Base-by-base conservation (phyloP, 1,284 basidiomycete genomes). In the Boletus sp. region DNA sequence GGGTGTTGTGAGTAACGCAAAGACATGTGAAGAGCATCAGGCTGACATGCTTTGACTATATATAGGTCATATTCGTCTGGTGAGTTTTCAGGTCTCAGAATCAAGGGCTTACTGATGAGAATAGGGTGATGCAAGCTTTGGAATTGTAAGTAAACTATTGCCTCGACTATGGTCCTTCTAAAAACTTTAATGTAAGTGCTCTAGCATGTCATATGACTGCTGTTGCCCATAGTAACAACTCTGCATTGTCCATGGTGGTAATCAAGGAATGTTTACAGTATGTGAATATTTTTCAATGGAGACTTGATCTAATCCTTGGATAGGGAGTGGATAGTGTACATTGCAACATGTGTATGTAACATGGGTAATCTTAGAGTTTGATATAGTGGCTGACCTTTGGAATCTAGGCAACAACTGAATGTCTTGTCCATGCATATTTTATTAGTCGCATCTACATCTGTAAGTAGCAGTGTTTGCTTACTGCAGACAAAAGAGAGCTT, bases 381-480 rank as follows among this genome's bases (percentile, higher is more conserved):
- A 14, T 33, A 0, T 5, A 16, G 3, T 43, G 2, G 4, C 59
- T 64, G 4, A 65, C 5, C 10, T 33, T 0, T 27, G n/a, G 8
- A 26, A 14, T 26, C 8, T 38, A 65, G 60, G 46, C 13, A 29
- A 14, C 17, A 6, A 60, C 61, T 38, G 52, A 33, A 27, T 60
- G 52, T 41, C 48, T 61, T 45, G 55, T 65, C 14, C 60, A 61
- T 45, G 51, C 34, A 30, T 53, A 45, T 35, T 64, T 61, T n/a
- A 52, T 58, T 9, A 56, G 49, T 43, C 54, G 59, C 3, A 58
- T 61, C 26, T 54, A 62, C 10, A 41, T 60, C 5, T 49, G 60
- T 65, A 16, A 58, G 60, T 48, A 10, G 8, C 7, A 22, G 1
- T 12, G 1, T 10, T 32, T 33, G 1, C 36, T 32, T 8, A 6